Evolutionary conservation across 352 stramenopile genomes (phyloP).

Genomic region (Pythium dissotocum): DNA sequence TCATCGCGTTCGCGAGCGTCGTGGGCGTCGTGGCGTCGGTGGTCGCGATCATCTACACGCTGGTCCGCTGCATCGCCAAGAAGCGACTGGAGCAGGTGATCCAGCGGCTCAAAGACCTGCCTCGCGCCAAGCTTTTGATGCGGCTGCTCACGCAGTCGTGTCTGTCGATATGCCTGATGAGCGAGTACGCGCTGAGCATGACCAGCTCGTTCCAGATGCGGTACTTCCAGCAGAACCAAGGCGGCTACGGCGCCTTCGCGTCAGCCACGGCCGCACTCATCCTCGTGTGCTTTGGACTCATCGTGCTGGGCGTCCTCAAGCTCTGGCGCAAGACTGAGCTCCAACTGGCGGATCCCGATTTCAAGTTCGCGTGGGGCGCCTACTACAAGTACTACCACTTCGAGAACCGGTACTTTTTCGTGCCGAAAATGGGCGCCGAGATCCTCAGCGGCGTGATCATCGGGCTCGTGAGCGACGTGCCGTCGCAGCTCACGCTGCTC

Average conservation of each 20-base stretch:
- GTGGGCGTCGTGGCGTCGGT: constrained; percentile 57
- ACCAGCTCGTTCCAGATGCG: constrained; percentile 79
- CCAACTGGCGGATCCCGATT: constrained; percentile 57
- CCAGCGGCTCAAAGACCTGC: constrained; percentile 62
- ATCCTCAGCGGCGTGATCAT: constrained; percentile 75
- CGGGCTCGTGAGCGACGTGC: constrained; percentile 69
- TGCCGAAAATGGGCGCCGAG: constrained; percentile 76
- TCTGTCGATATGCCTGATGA: constrained; percentile 75
- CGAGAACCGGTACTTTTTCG: constrained; percentile 68
- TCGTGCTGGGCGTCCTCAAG: constrained; percentile 65
- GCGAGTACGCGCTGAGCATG: constrained; percentile 79
- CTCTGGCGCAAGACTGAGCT: constrained; percentile 64
- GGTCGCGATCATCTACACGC: constrained; percentile 56
- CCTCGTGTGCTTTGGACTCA: constrained; percentile 64
- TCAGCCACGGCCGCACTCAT: constrained; percentile 63
- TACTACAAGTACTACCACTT: constrained; percentile 86
- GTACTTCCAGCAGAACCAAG: constrained; percentile 52
- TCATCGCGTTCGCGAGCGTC: constrained; percentile 61
- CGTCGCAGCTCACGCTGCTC: constrained; percentile 70
- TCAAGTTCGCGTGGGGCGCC: constrained; percentile 79
- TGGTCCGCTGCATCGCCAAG: constrained; percentile 47
- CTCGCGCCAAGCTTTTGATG: constrained; percentile 67
- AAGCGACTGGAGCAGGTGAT: constrained; percentile 56
- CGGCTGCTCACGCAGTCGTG: constrained; percentile 66
- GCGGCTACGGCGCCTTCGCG: constrained; percentile 50